phyloP scores from a whole-genome alignment of 495 filamentous ascomycete genomes.

The Hypoxylon lienhwacheense region DNA sequence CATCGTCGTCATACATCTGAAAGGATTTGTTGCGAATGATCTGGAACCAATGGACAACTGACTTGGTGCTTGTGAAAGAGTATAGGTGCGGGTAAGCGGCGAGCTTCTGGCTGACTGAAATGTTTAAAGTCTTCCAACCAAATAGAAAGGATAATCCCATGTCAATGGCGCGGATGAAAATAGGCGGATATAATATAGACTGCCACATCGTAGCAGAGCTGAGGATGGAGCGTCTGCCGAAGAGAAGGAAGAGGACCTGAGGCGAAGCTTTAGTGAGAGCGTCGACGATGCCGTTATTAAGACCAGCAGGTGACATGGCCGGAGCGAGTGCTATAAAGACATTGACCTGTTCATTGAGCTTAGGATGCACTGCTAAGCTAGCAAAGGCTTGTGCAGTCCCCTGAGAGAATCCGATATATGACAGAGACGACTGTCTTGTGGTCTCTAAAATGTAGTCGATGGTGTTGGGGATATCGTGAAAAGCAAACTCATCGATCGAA shows the following conservation, averaged over 20 bases:
- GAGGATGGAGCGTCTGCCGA: conserved; percentile 91
- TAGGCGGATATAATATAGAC: conserved; percentile 88
- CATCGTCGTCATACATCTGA: conserved; percentile 97
- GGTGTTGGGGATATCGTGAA: conserved; percentile 93
- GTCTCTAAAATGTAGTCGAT: conserved; percentile 88
- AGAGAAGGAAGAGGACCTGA: conserved; percentile 88
- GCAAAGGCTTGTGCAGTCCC: conserved; percentile 97
- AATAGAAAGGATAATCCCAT: conserved; percentile 79
- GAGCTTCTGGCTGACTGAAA: conserved; percentile 84
- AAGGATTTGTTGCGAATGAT: conserved; percentile 94
- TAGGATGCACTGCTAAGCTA: conserved; percentile 88
- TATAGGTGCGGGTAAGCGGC: conserved; percentile 97
- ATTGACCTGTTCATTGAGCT: conserved; percentile 89
- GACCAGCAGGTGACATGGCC: conserved; percentile 92
- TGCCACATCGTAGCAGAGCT: conserved; percentile 97
- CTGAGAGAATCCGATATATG: conserved; percentile 96
- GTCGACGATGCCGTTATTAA: conserved; percentile 85
- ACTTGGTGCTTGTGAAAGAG: conserved; percentile 94
- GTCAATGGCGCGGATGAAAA: conserved; percentile 90
- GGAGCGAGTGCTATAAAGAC: conserved; percentile 97
- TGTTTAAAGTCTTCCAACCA: conserved; percentile 86
- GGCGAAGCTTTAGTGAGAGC: conserved; percentile 92
- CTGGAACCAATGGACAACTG: conserved; percentile 98
- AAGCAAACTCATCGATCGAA: conserved; percentile 96
- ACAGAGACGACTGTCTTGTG: conserved; percentile 80